phyloP scores from a whole-genome alignment of 2,329 filamentous ascomycete species.

The Cadophora malorum region DNA sequence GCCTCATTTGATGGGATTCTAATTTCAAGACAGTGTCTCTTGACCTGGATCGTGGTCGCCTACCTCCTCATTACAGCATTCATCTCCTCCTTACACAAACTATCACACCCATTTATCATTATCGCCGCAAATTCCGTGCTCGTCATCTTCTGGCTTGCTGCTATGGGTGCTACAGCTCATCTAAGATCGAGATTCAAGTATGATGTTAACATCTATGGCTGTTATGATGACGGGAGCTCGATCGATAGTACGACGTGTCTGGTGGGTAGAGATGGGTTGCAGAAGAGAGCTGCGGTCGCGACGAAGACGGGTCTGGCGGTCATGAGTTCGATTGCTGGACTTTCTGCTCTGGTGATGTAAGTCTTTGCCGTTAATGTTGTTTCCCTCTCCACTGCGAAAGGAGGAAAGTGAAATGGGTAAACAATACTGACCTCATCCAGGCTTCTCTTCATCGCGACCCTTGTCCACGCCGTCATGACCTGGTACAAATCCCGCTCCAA shows the following conservation, averaged over 20 bases:
- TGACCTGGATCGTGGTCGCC: constrained; percentile 28
- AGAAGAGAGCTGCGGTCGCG: constrained; percentile 27
- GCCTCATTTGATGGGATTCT: neutral
- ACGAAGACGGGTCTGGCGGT: constrained; percentile 15
- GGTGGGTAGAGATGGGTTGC: constrained; percentile 16
- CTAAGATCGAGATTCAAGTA: constrained; percentile 28
- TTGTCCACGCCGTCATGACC: constrained; percentile 19
- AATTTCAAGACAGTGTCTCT: constrained; percentile 16
- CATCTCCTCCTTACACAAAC: constrained; percentile 16
- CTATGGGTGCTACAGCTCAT: constrained; percentile 29
- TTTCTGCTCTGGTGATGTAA: constrained; percentile 31
- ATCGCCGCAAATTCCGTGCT: constrained; percentile 20
- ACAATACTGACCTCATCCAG: constrained; percentile 14
- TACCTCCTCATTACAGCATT: constrained; percentile 22
- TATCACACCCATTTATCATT: constrained; percentile 16
- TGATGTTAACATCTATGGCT: constrained; percentile 25
- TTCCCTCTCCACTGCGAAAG: too few species aligned
- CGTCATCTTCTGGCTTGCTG: constrained; percentile 28
- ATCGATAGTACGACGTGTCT: constrained; percentile 23
- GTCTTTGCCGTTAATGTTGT: neutral
- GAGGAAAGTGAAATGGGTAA: neutral
- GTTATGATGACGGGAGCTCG: constrained; percentile 22
- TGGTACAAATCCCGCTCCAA: constrained; percentile 22
- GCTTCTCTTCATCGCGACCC: constrained; percentile 22
- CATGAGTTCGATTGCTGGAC: constrained; percentile 28